These are phyloP conservation scores for Paraglomus brasilianum DNA, from an alignment of 192 early-diverging fungal genomes.

Conservation along the genomic window DNA sequence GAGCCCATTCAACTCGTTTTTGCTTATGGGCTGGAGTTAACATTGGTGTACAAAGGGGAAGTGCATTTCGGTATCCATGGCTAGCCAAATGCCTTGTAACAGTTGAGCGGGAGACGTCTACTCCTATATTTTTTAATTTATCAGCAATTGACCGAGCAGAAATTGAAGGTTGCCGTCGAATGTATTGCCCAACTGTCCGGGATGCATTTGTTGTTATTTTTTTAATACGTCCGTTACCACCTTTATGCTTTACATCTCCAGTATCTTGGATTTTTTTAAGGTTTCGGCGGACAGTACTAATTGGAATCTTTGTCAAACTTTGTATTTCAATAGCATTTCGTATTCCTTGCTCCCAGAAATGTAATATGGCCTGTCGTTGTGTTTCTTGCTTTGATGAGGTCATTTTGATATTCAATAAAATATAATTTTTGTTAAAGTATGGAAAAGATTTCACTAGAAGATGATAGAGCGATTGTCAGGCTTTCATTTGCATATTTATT, in stretches of 20 bases:
- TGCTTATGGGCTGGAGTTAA: too few relatives aligned
- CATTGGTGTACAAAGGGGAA: too few relatives aligned
- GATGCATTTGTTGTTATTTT: conserved; percentile 7
- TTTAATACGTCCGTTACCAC: neutral
- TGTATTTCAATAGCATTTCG: conserved; percentile 18
- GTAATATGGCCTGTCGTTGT: neutral
- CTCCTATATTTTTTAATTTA: neutral
- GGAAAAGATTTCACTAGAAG: too few relatives aligned
- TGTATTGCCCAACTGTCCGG: conserved; percentile 5
- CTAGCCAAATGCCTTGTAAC: neutral
- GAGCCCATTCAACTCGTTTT: too few relatives aligned
- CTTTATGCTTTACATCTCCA: conserved; percentile 19
- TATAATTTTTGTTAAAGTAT: too few relatives aligned
- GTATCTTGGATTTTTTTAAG: conserved; percentile 9
- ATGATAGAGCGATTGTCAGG: too few relatives aligned
- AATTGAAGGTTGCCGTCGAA: neutral
- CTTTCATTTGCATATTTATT: too few relatives aligned
- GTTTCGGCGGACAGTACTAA: conserved; percentile 12
- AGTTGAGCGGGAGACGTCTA: conserved; percentile 9
- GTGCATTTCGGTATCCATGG: too few relatives aligned
- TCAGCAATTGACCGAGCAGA: conserved; percentile 1
- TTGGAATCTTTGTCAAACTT: conserved; percentile 5
- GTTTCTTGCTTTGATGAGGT: neutral
- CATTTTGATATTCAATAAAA: too few relatives aligned
- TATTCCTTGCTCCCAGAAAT: conserved; percentile 20